Percentiles rank a stretch among this genome's conserved stretches.
Conservation (phyloP, 2,329 filamentous ascomycete species). For the Tothia fuscella region DNA sequence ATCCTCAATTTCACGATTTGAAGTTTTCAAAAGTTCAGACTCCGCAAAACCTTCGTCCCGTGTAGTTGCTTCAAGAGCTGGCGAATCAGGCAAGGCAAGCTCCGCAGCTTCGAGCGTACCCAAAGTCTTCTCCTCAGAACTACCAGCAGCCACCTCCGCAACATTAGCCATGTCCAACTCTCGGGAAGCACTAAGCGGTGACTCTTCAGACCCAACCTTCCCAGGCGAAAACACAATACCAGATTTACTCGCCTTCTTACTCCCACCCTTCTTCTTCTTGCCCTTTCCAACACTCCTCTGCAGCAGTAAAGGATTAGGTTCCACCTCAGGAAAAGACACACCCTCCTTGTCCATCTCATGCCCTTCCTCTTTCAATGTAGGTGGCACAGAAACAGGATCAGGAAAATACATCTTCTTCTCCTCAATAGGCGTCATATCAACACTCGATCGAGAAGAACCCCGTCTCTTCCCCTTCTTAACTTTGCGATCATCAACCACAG, state of each 20-base stretch:
- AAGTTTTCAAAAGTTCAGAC: no score
- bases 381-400: no score
- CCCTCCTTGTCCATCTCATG: no score
- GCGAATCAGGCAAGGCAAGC: neutral
- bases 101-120: conserved; percentile 1
- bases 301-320: conserved; percentile 4
- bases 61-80: neutral
- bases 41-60: no score
- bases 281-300: conserved; percentile 6
- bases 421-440: neutral
- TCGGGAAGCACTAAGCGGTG: no score
- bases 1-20: no score
- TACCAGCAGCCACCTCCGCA: neutral
- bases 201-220: no score
- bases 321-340: neutral
- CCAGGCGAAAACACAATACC: neutral
- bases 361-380: no score
- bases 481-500: conserved; percentile 12
- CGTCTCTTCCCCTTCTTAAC: conserved; percentile 23
- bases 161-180: neutral
- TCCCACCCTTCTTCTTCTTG: conserved; percentile 33
- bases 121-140: no score
- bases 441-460: conserved; percentile 3
- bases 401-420: neutral
- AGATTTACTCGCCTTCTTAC: conserved; percentile 18